Base-by-base conservation (phyloP, 164 flowering plant species). In the Liquidambar formosana region DNA sequence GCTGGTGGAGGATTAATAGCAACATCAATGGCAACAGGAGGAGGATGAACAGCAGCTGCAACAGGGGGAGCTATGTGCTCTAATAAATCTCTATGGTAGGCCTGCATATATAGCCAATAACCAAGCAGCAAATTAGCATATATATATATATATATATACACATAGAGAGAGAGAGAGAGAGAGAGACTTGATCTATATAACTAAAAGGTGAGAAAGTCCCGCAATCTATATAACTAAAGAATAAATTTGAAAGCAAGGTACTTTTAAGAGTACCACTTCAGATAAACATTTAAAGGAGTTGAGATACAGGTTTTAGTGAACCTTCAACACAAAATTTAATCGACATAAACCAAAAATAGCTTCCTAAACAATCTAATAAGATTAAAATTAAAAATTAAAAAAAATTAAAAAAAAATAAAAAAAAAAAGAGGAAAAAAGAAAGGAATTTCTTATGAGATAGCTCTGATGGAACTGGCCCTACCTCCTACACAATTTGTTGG, bases 21-120 rank as follows among this genome's bases (percentile, higher is more conserved):
- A 33, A 33, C 64, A 28, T 51, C 51, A 26, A 65, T 23, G 0
- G 72, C 59, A 19, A 45, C 64, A 9, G 75, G 79, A 10, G 77
- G 78, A 52, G 70, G 71, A 59, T 65, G 12, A 46, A 66, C 61
- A 28, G 51, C 51, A 26, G 61, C 25, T 0, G 72, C 59, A 19
- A 33, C 64, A 46, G 68, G 73, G 14, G 64, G 66, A 60, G 77
- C 66, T 65, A 41, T 49, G 15, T 67, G 69, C 52, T 76, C 82
- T 49, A 79, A 48, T 5, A 79, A 64, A 28, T 75, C 73, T 69
- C 76, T 71, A 63, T 82, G 85, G 71, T 82, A 75, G 59, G 71
- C 77, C 85, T 82, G 80, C 76, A 74, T 28, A 74, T 28, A 23
- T 33, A 52, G 18, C 3, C 13, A 10, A 38, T 9, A 56, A 53